Conservation (phyloP, 345 rosid genomes). For the Pistacia integerrima region DNA sequence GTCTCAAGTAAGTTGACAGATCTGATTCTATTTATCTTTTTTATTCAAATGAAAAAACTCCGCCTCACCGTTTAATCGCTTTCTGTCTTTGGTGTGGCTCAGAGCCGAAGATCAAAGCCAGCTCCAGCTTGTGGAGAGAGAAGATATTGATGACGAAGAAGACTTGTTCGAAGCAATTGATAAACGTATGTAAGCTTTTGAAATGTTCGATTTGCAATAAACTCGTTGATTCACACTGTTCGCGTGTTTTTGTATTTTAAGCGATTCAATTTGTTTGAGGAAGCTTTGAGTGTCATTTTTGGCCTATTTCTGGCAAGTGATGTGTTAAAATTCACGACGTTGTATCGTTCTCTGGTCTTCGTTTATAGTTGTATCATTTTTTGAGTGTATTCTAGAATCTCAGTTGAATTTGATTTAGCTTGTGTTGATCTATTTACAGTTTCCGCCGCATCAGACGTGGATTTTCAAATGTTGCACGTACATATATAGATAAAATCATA, state of each 20-base stretch:
- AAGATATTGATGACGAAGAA: slow-evolving; percentile 66
- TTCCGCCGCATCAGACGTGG: background rate
- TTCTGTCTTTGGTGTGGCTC: slow-evolving; percentile 16
- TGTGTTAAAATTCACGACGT: no score
- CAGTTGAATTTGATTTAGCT: background rate
- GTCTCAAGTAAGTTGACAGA: slow-evolving; percentile 62
- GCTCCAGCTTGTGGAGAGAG: slow-evolving; percentile 74
- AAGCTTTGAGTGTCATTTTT: background rate
- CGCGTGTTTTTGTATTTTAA: background rate
- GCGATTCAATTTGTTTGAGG: background rate
- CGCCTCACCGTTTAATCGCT: background rate
- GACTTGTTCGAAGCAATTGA: slow-evolving; percentile 79
- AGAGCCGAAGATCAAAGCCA: slow-evolving; percentile 74
- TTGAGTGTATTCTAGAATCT: background rate
- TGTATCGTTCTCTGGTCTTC: background rate
- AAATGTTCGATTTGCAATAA: background rate
- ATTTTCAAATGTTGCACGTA: background rate
- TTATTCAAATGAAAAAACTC: slow-evolving; percentile 5
- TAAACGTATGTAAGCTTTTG: slow-evolving; percentile 54
- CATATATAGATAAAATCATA: background rate
- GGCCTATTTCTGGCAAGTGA: background rate
- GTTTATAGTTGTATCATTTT: background rate
- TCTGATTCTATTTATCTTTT: slow-evolving; percentile 9
- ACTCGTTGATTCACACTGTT: background rate
- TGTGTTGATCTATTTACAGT: background rate